phyloP scores from a whole-genome alignment of 2,329 filamentous ascomycete species.

The Fonsecaea pugnacius region DNA sequence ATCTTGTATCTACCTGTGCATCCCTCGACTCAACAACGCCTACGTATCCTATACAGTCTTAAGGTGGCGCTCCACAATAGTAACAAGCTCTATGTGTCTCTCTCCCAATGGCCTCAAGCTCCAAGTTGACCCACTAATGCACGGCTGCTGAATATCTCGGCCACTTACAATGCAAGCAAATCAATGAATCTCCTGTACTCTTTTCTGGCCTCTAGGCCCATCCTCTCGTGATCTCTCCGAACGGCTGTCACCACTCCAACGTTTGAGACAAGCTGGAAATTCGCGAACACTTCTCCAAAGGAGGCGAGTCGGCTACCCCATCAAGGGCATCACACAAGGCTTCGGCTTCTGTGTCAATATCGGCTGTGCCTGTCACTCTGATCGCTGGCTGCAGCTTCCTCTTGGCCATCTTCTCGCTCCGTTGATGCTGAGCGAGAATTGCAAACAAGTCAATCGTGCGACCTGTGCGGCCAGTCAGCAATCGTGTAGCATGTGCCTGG shows the following conservation, averaged over 20 bases:
- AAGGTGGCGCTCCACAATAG: background rate
- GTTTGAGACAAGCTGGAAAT: conserved; percentile 25
- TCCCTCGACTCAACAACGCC: background rate
- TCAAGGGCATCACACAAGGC: conserved; percentile 32
- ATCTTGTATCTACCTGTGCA: background rate
- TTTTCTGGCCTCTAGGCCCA: background rate
- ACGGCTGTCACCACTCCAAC: conserved; percentile 29
- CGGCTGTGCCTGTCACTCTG: conserved; percentile 27
- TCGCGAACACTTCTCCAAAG: conserved; percentile 25
- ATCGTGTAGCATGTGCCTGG: background rate
- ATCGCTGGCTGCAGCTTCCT: conserved; percentile 30
- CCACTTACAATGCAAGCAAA: conserved; percentile 1
- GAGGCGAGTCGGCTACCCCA: conserved; percentile 13
- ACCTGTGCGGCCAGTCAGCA: conserved; percentile 15
- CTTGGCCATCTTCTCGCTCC: conserved; percentile 30
- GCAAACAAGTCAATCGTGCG: conserved; percentile 34
- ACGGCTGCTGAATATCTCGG: background rate
- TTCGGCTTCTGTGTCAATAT: conserved; percentile 30
- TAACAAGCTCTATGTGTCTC: background rate
- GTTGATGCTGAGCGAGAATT: conserved; percentile 32
- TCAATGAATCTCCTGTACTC: background rate
- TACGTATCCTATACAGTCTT: background rate
- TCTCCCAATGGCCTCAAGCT: background rate
- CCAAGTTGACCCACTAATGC: background rate
- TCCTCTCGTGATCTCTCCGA: background rate